Evolutionary conservation across 768 basidiomycete genomes (phyloP), one percentile per base, ranked within the genome.

Genomic region (Termitomyces sp.): DNA sequence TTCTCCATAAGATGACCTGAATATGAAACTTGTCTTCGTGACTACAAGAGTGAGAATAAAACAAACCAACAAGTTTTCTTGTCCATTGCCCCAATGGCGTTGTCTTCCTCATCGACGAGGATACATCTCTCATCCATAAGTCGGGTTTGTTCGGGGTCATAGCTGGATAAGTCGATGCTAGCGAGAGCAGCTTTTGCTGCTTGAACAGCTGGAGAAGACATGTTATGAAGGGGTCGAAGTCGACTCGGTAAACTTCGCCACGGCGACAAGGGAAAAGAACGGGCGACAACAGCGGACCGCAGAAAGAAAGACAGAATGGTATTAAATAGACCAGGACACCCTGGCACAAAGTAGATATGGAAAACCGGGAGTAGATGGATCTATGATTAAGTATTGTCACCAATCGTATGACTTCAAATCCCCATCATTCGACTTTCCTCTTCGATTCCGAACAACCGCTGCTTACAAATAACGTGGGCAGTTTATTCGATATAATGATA

Each of bases 51-150:
- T 20, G n/a, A 10, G 40, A 57, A 48, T 29, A 48, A 54, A 35
- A 39, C 54, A 48, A 43, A 75, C 88, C 61, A 64, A 94, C 96
- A 98, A 20, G 91, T 94, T 76, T 98, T 99, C 79, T 99, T 99
- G 71, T 94, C 91, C 57, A 86, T 79, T 23, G 92, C 89, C 23
- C 94, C 94, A 46, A 94, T 85, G 16, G 86, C 83, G 32, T 80
- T 81, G 68, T 96, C 94, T 52, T 95, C 69, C 66, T 93, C 89
- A 65, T 94, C 91, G 31, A 95, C 91, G 40, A 96, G 80, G 66
- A 96, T 95, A 63, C 95, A 95, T 52, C 85, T 77, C 72, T 99
- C 97, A 63, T 94, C 91, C 97, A 99, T 99, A 54, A 99, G 78
- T 57, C 88, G 81, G 33, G 93, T 91, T 68, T 98, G 96, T 64